Evolutionary conservation across 495 filamentous ascomycete species (phyloP), one percentile per base, ranked within the genome.

Genomic region (Pseudomonodictys pantanalensis): DNA sequence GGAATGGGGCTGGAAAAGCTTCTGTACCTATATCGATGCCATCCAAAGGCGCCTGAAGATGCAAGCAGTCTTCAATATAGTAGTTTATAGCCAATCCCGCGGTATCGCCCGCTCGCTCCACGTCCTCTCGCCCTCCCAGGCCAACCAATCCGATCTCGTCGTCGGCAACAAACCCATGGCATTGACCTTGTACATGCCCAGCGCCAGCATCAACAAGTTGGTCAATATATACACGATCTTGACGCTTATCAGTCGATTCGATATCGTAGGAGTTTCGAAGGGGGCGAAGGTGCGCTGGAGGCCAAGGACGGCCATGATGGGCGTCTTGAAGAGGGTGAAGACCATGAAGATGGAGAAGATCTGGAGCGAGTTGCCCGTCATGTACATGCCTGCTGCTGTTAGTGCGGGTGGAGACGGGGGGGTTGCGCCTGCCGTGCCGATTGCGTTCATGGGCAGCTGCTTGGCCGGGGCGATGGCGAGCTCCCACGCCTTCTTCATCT

Each of bases 321-420:
- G 93, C 60, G 87, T 92, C 78, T 96, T 97, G 82, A 99, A 99
- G 42, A 96, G 83, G 89, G 96, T 97, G 65, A 89, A 91, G 7
- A 97, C 91, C 93, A 97, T 97, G 91, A 97, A 96, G 71, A 99
- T 97, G 74, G 86, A 91, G 80, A 99, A 99, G 61, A 99, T 97
- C 75, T 99, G 93, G 24, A 99, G 85, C 55, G 88, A 90, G 76
- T 97, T 97, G 68, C 93, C 93, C 57, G 93, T 96, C 95, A 99
- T 97, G 81, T 99, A 99, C 92, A 97, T 97, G 87, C 96, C 70
- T 63, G 38, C 8, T 10, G 30, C 9, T 10, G 32, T 54, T 54
- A 39, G 25, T 44, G 32, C 25, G 38, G 50, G 18, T 52, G n/a
- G 49, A 42, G 32, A 44, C 41, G 2, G 43, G 39, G 12, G 24